Conservation (phyloP, 2,329 filamentous ascomycete species). For the Nemania diffusa region DNA sequence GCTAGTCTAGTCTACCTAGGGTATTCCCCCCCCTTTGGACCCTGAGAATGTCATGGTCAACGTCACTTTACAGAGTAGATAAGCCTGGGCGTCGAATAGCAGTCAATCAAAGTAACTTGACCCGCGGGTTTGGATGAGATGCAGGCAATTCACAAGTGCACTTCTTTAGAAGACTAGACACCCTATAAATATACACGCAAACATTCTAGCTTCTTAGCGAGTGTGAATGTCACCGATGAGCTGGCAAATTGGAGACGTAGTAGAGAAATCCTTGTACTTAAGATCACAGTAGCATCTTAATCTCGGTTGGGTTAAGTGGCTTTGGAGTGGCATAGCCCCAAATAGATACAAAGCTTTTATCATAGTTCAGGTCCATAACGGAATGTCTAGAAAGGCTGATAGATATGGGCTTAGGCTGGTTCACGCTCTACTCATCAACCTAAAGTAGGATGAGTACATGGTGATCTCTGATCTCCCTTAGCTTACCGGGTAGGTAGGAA, state of each 20-base stretch:
- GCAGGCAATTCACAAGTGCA: not conserved
- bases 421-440: not conserved
- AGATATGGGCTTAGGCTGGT: not conserved
- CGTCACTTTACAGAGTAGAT: slow-evolving; percentile 14
- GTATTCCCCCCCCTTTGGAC: slow-evolving; percentile 16
- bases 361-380: too few species aligned
- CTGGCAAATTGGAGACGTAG: not conserved
- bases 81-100: not conserved
- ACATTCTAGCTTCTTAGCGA: not conserved
- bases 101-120: not conserved
- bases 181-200: not conserved
- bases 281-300: too few species aligned
- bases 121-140: not conserved
- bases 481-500: not conserved
- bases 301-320: not conserved
- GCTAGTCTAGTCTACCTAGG: not conserved
- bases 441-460: not conserved
- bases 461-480: not conserved
- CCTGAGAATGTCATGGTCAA: slow-evolving; percentile 19
- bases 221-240: not conserved
- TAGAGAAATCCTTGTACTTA: not conserved
- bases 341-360: not conserved
- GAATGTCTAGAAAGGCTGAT: too few species aligned
- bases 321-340: not conserved
- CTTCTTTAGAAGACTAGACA: not conserved